phyloP scores from a whole-genome alignment of 495 filamentous ascomycete genomes.

The Neurospora cerealis region DNA sequence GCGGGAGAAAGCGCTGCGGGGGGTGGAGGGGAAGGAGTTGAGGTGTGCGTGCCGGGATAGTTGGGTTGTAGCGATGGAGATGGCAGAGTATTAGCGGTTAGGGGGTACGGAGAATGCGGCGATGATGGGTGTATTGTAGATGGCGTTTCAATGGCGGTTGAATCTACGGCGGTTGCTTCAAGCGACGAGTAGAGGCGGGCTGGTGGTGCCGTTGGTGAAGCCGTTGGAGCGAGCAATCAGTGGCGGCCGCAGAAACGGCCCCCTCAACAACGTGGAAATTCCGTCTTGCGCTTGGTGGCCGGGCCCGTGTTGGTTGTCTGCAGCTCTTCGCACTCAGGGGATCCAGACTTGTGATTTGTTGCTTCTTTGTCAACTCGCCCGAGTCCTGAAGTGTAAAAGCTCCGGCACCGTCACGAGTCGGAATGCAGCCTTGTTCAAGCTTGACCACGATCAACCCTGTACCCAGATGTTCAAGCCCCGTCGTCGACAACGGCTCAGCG shows the following conservation, averaged over 20 bases:
- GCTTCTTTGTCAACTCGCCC: neutral
- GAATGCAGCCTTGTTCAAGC: neutral
- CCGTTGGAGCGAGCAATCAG: conserved; percentile 31
- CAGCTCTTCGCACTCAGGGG: neutral
- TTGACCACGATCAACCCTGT: neutral
- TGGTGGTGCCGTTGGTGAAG: conserved; percentile 31
- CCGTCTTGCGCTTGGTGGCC: neutral
- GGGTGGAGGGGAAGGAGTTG: conserved; percentile 11
- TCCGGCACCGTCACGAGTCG: no score
- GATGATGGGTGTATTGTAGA: neutral
- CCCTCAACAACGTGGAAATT: conserved; percentile 10
- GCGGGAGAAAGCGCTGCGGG: conserved; percentile 11
- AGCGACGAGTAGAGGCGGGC: conserved; percentile 14
- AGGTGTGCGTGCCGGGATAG: conserved; percentile 19
- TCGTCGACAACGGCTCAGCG: neutral
- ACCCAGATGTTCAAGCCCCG: neutral
- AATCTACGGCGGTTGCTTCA: conserved; percentile 30
- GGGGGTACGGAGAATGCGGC: neutral
- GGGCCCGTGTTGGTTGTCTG: neutral
- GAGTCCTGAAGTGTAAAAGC: neutral
- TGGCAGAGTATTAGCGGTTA: conserved; percentile 22
- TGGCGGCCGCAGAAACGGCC: conserved; percentile 35
- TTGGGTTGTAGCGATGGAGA: conserved; percentile 27
- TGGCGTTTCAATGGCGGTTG: conserved; percentile 3
- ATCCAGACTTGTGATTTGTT: neutral